Evolutionary conservation across 139 green algal genomes (phyloP), one percentile per base, ranked within the genome.

Genomic region (Chlorella sorokiniana): DNA sequence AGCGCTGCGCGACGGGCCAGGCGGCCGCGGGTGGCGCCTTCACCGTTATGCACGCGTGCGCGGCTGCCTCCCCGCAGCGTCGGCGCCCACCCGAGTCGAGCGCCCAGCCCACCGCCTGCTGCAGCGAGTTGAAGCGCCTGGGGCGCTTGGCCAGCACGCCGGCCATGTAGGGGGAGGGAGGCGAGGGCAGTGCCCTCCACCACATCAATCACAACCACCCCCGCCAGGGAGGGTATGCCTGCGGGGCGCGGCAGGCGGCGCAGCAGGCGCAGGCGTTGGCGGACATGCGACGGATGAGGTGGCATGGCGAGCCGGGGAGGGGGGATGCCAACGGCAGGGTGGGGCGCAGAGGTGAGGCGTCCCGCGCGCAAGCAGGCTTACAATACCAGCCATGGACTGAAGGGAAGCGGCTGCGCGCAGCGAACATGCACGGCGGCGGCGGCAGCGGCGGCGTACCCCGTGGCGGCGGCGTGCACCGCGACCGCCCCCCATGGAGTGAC

Each of bases 181-280:
- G 91, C 90, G 8, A 97, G 27, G 35, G 95, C 95, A 0, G 93
- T 96, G 41, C 94, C 95, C 84, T 98, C 95, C 37, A 98, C 95
- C 14, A 98, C 94, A 77, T 98, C 95, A n/a, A 98, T 91, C 18
- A 98, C 92, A 29, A 96, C 85, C 38, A 96, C n/a, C 0, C 94
- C 95, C 41, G 91, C 84, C 33, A 97, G 78, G 33, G 31, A 63
- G 40, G 73, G 10, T 42, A 95, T 85, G 3, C 1, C 68, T 86
- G 83, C 81, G 52, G 10, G 5, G 33, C 5, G 67, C 67, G 10
- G 40, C 35, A 48, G 16, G 65, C 8, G 20, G 65, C 35, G 20
- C 2, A 35, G 31, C 64, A 48, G 0, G 68, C 65, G n/a, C n/a
- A n/a, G n/a, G n/a, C n/a, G n/a, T n/a, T n/a, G n/a, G n/a, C n/a